Base-by-base conservation (phyloP, 2,329 filamentous ascomycete species). In the Ophiostoma novo-ulmi region DNA sequence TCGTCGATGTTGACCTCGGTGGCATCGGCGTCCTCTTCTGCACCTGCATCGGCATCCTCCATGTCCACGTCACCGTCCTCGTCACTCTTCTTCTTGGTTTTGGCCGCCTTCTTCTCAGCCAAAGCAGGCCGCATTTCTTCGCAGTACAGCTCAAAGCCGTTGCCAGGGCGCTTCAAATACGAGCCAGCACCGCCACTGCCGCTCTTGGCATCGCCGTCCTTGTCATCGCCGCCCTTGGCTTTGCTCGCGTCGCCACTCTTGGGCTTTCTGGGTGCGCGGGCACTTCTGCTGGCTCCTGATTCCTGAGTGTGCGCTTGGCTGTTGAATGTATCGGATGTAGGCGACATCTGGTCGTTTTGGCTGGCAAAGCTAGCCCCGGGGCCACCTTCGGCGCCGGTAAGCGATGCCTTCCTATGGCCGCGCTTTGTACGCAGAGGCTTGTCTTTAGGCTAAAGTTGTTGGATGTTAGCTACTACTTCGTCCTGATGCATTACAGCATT, bases 401-500 rank as follows among this genome's bases (percentile, higher is more conserved):
- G 78, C 48, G 85, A 86, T 35, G 84, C 81, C 79, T 89, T 89
- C 69, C 89, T 82, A 76, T 92, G 89, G 72, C 88, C 88, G 70
- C 91, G 86, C 82, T 93, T 93, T 73, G 87, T 89, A 41, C 91
- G 87, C 74, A 93, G 81, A 39, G 91, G 91, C 79, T 93, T 93
- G 76, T 93, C 90, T 79, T 92, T 90, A 44, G 91, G 91, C 89
- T 91, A 78, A 76, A 73, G 67, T 31, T 1, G 67, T 66, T 38
- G 69, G 65, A 10, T 35, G 26, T 35, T 48, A 48, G 44, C 17
- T 48, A n/a, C 7, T n/a, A 48, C 38, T 7, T 7, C 5, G 44
- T 5, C 31, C 31, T 31, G 44, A 48, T 20, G 17, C 44, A 48
- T 7, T 5, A 8, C 17, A 20, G 17, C 17, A 14, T 44, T 44